Evolutionary conservation across 805 yeast species (phyloP), one percentile per base, ranked within the genome.

Genomic region (Starmerella lactis-condensi): DNA sequence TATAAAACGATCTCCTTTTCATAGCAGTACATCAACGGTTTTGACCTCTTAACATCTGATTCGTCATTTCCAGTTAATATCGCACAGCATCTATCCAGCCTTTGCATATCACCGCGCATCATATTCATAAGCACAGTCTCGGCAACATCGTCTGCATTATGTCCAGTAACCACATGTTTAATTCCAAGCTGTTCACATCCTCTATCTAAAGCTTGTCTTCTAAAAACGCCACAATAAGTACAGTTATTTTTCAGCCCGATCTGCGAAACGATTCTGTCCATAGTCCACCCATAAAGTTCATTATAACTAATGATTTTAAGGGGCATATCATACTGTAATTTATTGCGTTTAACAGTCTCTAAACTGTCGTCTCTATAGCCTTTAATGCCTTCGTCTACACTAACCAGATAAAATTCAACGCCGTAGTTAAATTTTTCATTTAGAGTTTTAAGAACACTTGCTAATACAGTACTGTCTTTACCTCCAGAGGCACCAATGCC

Each of bases 401-500:
- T 75, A 28, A 89, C 60, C 19, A 89, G 59, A 3, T 77, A 81
- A 33, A 89, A 66, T 12, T 78, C 63, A n/a, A 89, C 64, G 0
- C 93, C 93, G 52, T 89, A 89, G 46, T 77, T 57, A 54, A 89
- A 69, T 35, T 94, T 60, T 47, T 82, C 94, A 50, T 89, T 89
- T 39, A 89, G 58, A 0, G 85, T 67, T 47, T 82, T 89, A 53
- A 89, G 54, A 2, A 89, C 69, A 28, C 83, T 70, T 0, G 96
- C 98, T 19, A 89, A 57, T 1, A 89, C 99, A 0, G 99, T 89
- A 4, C 94, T 79, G 52, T 89, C 99, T 47, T 89, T 89, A 32
- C 99, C 99, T 17, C 99, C 99, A 1, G 94, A 79, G 0, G 99
- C 99, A 12, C 99, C 99, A 16, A 89, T 83, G 12, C 96, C 98